Conservation (phyloP, 345 rosid genomes). For the Populus ilicifolia region DNA sequence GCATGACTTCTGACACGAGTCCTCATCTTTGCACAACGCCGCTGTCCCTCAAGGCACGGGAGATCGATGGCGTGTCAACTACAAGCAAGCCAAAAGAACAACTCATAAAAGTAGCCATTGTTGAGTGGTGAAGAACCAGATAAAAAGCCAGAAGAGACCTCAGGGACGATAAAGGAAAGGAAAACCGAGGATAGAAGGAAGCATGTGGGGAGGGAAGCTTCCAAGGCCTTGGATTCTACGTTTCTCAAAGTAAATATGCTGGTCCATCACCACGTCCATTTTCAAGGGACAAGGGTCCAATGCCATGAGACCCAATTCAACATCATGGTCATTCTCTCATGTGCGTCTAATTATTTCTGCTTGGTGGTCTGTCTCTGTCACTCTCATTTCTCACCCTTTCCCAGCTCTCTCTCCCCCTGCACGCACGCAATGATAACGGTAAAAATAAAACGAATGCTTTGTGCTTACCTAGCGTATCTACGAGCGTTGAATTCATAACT, state of each 20-base stretch:
- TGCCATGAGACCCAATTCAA: not conserved
- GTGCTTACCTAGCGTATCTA: not conserved
- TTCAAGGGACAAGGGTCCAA: not conserved
- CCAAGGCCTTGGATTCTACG: conserved; percentile 19
- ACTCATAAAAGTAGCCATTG: not conserved
- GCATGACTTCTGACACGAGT: too few species aligned
- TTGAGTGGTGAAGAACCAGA: not conserved
- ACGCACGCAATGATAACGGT: not conserved
- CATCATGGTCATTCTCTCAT: conserved; percentile 3
- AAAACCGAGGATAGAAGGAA: not conserved
- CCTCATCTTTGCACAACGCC: too few species aligned
- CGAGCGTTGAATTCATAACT: not conserved
- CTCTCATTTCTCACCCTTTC: not conserved
- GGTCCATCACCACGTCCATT: not conserved
- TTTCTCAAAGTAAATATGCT: not conserved
- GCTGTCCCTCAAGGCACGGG: too few species aligned
- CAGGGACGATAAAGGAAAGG: not conserved
- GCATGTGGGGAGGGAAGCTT: conserved; percentile 5
- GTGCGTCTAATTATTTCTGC: conserved; percentile 9
- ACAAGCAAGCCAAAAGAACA: conserved; percentile 7
- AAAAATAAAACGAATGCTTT: not conserved
- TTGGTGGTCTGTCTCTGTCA: conserved; percentile 24
- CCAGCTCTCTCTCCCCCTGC: not conserved
- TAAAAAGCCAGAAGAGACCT: not conserved
- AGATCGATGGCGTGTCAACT: not conserved